Conservation (phyloP, 371 early-diverging fungal species). For the Aphelidium insulamus region DNA sequence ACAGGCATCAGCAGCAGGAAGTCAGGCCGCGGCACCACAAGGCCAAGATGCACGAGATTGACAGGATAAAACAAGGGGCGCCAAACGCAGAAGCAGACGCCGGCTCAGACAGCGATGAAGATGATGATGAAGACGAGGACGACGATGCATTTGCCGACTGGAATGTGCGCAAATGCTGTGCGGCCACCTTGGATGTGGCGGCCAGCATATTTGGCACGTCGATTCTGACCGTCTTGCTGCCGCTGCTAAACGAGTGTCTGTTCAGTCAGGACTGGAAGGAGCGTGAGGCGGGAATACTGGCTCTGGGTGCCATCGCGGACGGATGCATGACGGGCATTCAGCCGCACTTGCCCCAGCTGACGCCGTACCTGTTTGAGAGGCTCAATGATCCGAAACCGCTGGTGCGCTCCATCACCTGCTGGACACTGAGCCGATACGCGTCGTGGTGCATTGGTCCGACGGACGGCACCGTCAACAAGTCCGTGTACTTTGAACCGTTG, state of each 20-base stretch:
- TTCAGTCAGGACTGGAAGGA: slow-evolving; percentile 64
- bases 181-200: slow-evolving; percentile 83
- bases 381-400: slow-evolving; percentile 56
- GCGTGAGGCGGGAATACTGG: slow-evolving; percentile 82
- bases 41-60: slow-evolving; percentile 41
- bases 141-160: slow-evolving; percentile 76
- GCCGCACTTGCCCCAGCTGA: slow-evolving; percentile 59
- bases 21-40: slow-evolving; percentile 82
- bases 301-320: slow-evolving; percentile 90
- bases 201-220: slow-evolving; percentile 61
- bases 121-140: slow-evolving; percentile 60
- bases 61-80: slow-evolving; percentile 5
- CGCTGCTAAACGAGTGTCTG: slow-evolving; percentile 57
- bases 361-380: slow-evolving; percentile 57
- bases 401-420: slow-evolving; percentile 89
- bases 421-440: slow-evolving; percentile 85
- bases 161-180: slow-evolving; percentile 93
- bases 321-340: slow-evolving; percentile 70
- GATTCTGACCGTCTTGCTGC: slow-evolving; percentile 54
- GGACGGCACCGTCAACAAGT: slow-evolving; percentile 30
- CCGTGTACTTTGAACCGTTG: slow-evolving; percentile 51
- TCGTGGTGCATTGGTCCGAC: slow-evolving; percentile 49
- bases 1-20: slow-evolving; percentile 59
- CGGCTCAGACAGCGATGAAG: slow-evolving; percentile 65
- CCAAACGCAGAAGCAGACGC: slow-evolving; percentile 19